Conservation (phyloP, 257 asterid genomes). For the Ehretia macrophylla region DNA sequence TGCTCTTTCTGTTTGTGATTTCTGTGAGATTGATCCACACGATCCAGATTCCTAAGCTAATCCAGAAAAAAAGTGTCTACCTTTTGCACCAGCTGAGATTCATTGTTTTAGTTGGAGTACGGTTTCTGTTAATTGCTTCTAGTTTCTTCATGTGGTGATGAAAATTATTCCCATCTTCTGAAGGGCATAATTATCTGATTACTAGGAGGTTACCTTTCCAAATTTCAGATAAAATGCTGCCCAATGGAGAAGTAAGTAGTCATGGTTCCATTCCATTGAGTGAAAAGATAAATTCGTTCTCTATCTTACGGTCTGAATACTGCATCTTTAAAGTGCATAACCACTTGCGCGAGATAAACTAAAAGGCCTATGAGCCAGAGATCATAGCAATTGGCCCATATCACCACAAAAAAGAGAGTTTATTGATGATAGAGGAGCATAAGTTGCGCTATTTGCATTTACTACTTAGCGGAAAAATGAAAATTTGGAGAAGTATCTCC, state of each 20-base stretch:
- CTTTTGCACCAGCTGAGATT: too few relatives aligned
- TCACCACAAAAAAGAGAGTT: slow-evolving; percentile 16
- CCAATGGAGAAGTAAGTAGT: neutral
- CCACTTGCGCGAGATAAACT: slow-evolving; percentile 16
- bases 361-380: slow-evolving; percentile 35
- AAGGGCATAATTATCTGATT: too few relatives aligned
- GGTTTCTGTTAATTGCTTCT: too few relatives aligned
- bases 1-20: too few relatives aligned
- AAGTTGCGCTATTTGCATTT: slow-evolving; percentile 19
- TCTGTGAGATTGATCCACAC: too few relatives aligned
- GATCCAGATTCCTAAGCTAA: too few relatives aligned
- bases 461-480: slow-evolving; percentile 12
- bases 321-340: slow-evolving; percentile 25
- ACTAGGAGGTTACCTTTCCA: too few relatives aligned
- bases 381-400: slow-evolving; percentile 35
- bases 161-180: too few relatives aligned
- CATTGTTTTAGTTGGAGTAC: too few relatives aligned
- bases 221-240: neutral
- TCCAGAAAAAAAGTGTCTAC: too few relatives aligned
- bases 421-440: slow-evolving; percentile 30
- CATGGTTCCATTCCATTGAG: neutral
- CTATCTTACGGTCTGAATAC: neutral
- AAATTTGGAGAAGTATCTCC: slow-evolving; percentile 9
- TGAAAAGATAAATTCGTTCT: slow-evolving; percentile 2
- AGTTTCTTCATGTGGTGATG: too few relatives aligned